Evolutionary conservation across 768 basidiomycete species (phyloP).

Genomic region (Coprinopsis cinerea): DNA sequence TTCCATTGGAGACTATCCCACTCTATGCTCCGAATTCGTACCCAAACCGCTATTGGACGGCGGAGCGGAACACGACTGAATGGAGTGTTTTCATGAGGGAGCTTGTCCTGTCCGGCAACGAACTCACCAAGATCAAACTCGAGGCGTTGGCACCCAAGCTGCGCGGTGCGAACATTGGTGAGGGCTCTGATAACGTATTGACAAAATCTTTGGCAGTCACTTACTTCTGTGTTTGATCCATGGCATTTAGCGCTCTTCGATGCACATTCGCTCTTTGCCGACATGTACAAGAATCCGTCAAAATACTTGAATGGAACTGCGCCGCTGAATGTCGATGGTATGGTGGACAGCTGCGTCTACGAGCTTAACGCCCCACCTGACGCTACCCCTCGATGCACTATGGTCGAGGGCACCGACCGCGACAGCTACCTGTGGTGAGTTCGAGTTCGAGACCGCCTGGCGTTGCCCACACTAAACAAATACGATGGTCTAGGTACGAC

Average conservation of each 20-base stretch:
- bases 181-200: neutral
- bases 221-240: neutral
- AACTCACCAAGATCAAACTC: conserved; percentile 45
- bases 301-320: conserved; percentile 60
- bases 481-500: conserved; percentile 34
- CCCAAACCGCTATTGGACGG: conserved; percentile 45
- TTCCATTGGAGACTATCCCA: conserved; percentile 45
- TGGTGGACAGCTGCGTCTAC: conserved; percentile 43
- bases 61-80: conserved; percentile 46
- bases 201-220: neutral
- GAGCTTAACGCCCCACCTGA: conserved; percentile 21
- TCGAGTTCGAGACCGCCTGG: neutral
- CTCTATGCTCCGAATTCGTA: conserved; percentile 44
- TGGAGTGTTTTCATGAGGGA: conserved; percentile 55
- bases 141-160: conserved; percentile 41
- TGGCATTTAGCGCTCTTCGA: conserved; percentile 46
- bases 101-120: conserved; percentile 45
- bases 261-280: conserved; percentile 53
- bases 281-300: conserved; percentile 47
- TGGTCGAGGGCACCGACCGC: conserved; percentile 34
- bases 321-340: conserved; percentile 52
- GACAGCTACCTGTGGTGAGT: conserved; percentile 61
- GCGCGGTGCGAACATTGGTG: conserved; percentile 55
- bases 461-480: too few species aligned
- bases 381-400: conserved; percentile 26